phyloP scores from a whole-genome alignment of 306 rosid species.

The Gynostemma pentaphyllum region DNA sequence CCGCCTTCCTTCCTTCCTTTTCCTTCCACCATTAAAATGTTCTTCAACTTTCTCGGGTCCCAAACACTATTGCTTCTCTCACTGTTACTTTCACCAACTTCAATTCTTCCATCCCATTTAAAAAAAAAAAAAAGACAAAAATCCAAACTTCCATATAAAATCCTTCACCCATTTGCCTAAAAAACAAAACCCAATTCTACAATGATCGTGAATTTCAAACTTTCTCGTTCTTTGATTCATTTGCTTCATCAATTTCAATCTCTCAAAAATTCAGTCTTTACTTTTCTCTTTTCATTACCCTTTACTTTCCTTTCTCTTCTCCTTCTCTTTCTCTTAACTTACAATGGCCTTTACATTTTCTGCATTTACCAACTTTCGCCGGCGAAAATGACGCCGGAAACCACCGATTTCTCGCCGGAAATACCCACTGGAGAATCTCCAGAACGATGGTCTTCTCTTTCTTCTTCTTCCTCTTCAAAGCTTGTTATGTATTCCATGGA shows the following conservation, averaged over 20 bases:
- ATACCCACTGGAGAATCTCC: conserved; percentile 1
- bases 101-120: no score
- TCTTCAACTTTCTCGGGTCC: background rate
- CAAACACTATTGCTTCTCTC: background rate
- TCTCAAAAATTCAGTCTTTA: conserved; percentile 26
- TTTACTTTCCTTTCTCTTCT: conserved; percentile 38
- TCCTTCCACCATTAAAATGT: background rate
- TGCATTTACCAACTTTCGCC: conserved; percentile 31
- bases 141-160: no score
- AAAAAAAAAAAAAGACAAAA: no score
- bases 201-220: conserved; percentile 15
- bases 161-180: no score
- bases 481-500: conserved; percentile 20
- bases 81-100: background rate
- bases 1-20: no score
- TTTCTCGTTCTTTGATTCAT: background rate
- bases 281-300: conserved; percentile 38
- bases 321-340: conserved; percentile 46
- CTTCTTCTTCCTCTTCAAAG: conserved; percentile 22
- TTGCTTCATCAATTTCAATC: conserved; percentile 19
- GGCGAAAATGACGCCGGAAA: conserved; percentile 8
- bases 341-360: conserved; percentile 50
- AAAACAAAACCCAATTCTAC: background rate
- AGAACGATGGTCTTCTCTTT: conserved; percentile 10
- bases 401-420: conserved; percentile 10